phyloP scores from a whole-genome alignment of 306 rosid species.

The Luffa aegyptiaca region DNA sequence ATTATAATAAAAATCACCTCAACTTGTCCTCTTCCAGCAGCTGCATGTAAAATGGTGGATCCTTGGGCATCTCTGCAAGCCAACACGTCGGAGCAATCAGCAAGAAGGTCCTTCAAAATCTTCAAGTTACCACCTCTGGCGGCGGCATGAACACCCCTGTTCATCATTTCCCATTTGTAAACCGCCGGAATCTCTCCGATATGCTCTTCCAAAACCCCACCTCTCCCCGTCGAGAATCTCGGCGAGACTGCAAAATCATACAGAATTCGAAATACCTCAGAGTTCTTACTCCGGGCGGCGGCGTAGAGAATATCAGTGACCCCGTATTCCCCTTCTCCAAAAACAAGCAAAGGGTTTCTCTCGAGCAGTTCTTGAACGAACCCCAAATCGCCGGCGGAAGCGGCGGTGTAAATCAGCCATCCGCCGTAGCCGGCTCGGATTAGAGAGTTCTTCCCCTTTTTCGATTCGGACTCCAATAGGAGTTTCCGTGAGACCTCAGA shows the following conservation, averaged over 20 bases:
- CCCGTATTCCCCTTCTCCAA: slow-evolving; percentile 70
- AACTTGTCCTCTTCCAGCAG: slow-evolving; percentile 86
- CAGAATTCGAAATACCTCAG: slow-evolving; percentile 44
- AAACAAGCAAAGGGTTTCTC: slow-evolving; percentile 54
- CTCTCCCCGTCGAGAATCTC: slow-evolving; percentile 38
- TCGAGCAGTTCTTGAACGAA: slow-evolving; percentile 48
- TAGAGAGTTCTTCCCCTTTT: slow-evolving; percentile 52
- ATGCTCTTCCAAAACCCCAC: slow-evolving; percentile 51
- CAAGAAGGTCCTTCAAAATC: slow-evolving; percentile 66
- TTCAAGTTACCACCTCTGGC: slow-evolving; percentile 83
- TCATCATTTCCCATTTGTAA: slow-evolving; percentile 79
- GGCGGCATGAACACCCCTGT: slow-evolving; percentile 87
- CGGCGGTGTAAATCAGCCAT: slow-evolving; percentile 96
- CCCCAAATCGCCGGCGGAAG: slow-evolving; percentile 77
- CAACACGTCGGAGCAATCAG: slow-evolving; percentile 58
- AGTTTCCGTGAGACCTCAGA: slow-evolving; percentile 60
- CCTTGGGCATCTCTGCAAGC: slow-evolving; percentile 73
- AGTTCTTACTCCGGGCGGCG: slow-evolving; percentile 50
- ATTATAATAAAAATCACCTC: slow-evolving; percentile 43
- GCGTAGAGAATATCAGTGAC: slow-evolving; percentile 67
- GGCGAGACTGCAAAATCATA: slow-evolving; percentile 75
- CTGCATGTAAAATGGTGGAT: slow-evolving; percentile 80
- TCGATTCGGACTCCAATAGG: slow-evolving; percentile 54
- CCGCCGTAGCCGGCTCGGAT: slow-evolving; percentile 85
- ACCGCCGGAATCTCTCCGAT: slow-evolving; percentile 57